Conservation (phyloP, 768 basidiomycete species). For the Thelephora ganbajun region DNA sequence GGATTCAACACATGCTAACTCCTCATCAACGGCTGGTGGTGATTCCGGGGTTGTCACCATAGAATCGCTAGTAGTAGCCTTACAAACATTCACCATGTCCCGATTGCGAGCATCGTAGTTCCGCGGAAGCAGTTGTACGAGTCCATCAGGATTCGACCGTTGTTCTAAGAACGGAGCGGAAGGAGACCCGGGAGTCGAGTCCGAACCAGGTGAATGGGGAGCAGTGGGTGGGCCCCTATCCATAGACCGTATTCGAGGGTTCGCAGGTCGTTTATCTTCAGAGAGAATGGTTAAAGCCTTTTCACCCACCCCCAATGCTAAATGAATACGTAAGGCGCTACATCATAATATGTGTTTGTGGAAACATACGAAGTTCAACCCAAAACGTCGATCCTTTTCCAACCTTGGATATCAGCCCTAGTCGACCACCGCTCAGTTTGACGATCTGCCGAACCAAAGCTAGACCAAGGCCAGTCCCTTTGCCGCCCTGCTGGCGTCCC, state of each 20-base stretch:
- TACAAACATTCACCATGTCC: neutral
- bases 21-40: too few species aligned
- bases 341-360: neutral
- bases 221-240: neutral
- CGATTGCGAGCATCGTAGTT: neutral
- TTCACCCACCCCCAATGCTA: constrained; percentile 56
- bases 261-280: constrained; percentile 13
- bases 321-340: constrained; percentile 2
- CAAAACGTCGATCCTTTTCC: constrained; percentile 77
- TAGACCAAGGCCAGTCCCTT: constrained; percentile 39
- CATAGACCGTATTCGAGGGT: constrained; percentile 1
- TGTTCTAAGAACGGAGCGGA: neutral
- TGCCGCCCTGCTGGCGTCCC: constrained; percentile 54
- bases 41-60: neutral
- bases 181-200: neutral
- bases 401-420: constrained; percentile 27
- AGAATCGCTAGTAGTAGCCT: neutral
- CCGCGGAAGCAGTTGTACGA: neutral
- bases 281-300: constrained; percentile 23
- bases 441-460: constrained; percentile 41
- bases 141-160: neutral
- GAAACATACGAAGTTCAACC: constrained; percentile 54
- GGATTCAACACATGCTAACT: neutral
- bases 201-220: neutral
- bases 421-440: constrained; percentile 31